Base-by-base conservation (phyloP, 2,329 filamentous ascomycete species). In the Sclerotinia trifoliorum region DNA sequence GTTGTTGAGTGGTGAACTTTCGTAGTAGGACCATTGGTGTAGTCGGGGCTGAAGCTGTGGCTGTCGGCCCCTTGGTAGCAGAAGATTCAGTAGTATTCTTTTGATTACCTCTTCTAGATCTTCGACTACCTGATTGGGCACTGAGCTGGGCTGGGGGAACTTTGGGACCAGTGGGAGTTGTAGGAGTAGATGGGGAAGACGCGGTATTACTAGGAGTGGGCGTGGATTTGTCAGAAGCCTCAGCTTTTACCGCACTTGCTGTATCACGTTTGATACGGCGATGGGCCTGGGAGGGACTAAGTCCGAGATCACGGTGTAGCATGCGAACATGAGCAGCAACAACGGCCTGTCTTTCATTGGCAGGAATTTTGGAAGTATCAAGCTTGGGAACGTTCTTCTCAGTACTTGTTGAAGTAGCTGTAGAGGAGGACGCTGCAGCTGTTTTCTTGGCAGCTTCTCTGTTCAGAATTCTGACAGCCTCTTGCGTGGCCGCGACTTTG, bases 291-390 rank as follows among this genome's bases (percentile, higher is more conserved):
- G 86, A 86, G 15, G 86, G 85, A 69, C 85, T 88, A 0, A 90
- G 81, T 26, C 88, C 88, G 24, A 90, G 81, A 70, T 91, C 88
- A 46, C 88, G 84, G 76, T 90, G 87, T 24, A 91, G 74, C 65
- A 90, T 86, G 21, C 87, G 83, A 15, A 88, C 87, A 15, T 88
- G 87, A 11, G 86, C 85, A 42, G 86, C 83, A 65, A 89, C 88
- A n/a, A 83, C 75, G 55, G 74, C 74, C 21, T 77, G 74, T 69
- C 78, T 74, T 65, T 79, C 78, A 49, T 78, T 73, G 39, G 68
- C 70, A 39, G 75, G 72, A 55, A 76, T 73, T 68, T 71, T 85
- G 7, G 84, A 84, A 54, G 85, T 82, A 39, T 86, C 84, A 68
- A 82, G 86, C 78, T 87, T 89, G 2, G 83, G 80, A 13, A 73